Base-by-base conservation (phyloP, 2,329 filamentous ascomycete species). In the Penicillium sp. region DNA sequence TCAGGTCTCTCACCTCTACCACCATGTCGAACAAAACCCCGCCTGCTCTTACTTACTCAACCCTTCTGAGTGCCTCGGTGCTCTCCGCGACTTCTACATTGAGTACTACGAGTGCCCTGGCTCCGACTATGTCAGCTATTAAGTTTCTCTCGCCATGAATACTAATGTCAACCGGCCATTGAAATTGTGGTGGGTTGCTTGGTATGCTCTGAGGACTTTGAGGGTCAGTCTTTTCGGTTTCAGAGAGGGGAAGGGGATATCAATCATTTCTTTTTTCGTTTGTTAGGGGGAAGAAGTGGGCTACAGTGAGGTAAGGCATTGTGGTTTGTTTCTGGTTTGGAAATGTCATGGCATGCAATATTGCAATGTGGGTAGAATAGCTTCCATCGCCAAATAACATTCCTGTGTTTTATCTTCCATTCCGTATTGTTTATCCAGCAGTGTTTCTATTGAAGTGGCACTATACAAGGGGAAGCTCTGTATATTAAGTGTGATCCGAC, bases 61-160 rank as follows among this genome's bases (percentile, higher is more conserved):
- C 6, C 8, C 27, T 0, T n/a, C 19, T 0, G 40, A 53, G 16
- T 57, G 54, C 10, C 40, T 57, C 0, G 54, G 49, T 29, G 27
- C 15, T 29, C 34, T 57, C 7, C 49, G 50, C 3, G 31, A 40
- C 9, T 57, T 57, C 3, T 53, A 53, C 27, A n/a, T 57, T 15
- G 41, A 53, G 7, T 57, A 57, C 36, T 57, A 57, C 4, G 34
- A 57, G 8, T 52, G 49, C 2, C 41, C 49, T 23, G 54, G 54
- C 9, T 25, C 19, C 0, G 51, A 54, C 13, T 39, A 25, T 3
- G 2, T n/a, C 16, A 19, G 39, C 4, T 13, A 15, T 8, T 40
- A 21, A 21, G 16, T 15, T 27, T 9, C 2, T 11, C 15, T 25
- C 4, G 3, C 1, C 4, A 6, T 50, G 11, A 2, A 31, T 25